Evolutionary conservation across 495 filamentous ascomycete species (phyloP), one percentile per base, ranked within the genome.

Genomic region (Penicillium chermesinum): DNA sequence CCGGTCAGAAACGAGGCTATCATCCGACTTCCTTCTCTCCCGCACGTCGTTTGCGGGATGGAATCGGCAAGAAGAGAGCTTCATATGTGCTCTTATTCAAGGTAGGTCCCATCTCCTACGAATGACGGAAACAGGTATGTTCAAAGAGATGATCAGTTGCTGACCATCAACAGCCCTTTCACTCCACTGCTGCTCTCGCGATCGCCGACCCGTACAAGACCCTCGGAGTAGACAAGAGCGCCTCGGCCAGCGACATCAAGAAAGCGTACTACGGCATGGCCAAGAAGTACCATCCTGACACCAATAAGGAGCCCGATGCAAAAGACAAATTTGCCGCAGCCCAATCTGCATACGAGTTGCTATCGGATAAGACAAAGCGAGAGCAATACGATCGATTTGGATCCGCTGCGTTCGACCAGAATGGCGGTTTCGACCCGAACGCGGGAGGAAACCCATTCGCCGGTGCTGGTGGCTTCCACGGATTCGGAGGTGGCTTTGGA

Each of bases 281-380:
- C n/a, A 97, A 97, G 70, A 97, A 96, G 62, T 98, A 83, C 63
- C 93, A 98, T 58, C 93, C 93, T 7, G 93, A 98, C 66, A 96
- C 93, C 32, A 97, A 96, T 73, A 98, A 96, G 69, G 93, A 96
- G 43, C 62, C 89, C 7, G 73, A 71, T 6, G 91, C 93, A 22
- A 96, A 96, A 64, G 93, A 97, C 44, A 91, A 87, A 58, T 98
- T 98, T 61, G 74, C 83, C 37, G 93, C 95, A 52, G 86, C 93
- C 44, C 93, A 96, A 63, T 75, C 84, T 1, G 87, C 93, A 2
- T 98, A 97, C 63, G 93, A 98, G 63, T 70, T 96, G 30, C 76
- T 98, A 3, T 90, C 87, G 27, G 90, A 98, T 63, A 75, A 90
- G 8, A 82, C 93, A 67, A 97, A 96, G 77, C 85, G 85, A 58